These are phyloP conservation scores for Debaryomyces sp. DNA, from an alignment of 1,139 yeast species.

Conservation along the genomic window DNA sequence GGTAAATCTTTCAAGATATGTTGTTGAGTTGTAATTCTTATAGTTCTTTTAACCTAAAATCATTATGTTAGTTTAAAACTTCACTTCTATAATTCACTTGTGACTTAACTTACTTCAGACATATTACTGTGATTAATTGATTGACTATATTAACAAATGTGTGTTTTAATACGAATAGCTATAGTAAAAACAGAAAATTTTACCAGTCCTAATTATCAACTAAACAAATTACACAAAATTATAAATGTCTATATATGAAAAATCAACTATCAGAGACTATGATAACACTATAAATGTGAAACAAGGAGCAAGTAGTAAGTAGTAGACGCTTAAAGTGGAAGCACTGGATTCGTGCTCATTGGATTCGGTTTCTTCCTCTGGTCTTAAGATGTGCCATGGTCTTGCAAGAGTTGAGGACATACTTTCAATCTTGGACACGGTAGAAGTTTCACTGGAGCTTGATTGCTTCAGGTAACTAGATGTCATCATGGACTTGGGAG, in stretches of 20 bases:
- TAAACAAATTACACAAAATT: constrained; percentile 6
- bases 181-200: constrained; percentile 3
- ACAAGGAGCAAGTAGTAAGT: constrained; percentile 1
- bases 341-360: constrained; percentile 1
- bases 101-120: constrained; percentile 14
- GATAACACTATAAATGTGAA: neutral
- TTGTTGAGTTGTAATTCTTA: constrained; percentile 87
- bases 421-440: neutral
- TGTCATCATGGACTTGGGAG: neutral
- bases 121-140: constrained; percentile 8
- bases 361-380: neutral
- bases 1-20: constrained; percentile 82
- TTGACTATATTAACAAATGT: constrained; percentile 8
- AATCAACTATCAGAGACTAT: neutral
- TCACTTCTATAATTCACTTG: neutral
- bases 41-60: constrained; percentile 72
- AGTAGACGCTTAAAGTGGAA: neutral
- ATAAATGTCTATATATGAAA: neutral
- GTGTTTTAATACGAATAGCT: constrained; percentile 3
- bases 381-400: neutral
- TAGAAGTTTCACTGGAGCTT: neutral
- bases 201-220: constrained; percentile 5
- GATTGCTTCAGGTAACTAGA: neutral
- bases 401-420: constrained; percentile 2
- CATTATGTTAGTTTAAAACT: constrained; percentile 9